Evolutionary conservation across 1,284 basidiomycete genomes (phyloP).

Genomic region (Irpex sp.): DNA sequence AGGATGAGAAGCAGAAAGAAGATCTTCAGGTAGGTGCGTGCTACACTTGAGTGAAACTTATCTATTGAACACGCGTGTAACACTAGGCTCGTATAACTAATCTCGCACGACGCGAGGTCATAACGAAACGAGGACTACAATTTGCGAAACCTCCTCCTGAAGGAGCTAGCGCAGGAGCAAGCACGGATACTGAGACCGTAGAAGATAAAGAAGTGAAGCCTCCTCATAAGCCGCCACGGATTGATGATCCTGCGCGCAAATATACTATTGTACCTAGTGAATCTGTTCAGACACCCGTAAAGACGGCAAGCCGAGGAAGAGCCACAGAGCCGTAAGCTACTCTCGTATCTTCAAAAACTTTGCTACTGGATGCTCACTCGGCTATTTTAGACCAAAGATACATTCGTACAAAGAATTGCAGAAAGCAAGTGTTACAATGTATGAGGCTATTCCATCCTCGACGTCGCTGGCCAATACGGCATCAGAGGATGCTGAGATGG

Average conservation of each 20-base stretch:
- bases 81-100: neutral
- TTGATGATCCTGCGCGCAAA: constrained; percentile 16
- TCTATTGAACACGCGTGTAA: neutral
- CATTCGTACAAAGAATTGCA: constrained; percentile 48
- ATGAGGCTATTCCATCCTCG: constrained; percentile 58
- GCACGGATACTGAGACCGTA: constrained; percentile 1
- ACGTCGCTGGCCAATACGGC: constrained; percentile 25
- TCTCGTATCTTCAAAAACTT: neutral
- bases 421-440: constrained; percentile 56
- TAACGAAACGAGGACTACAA: neutral
- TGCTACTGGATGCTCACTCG: neutral
- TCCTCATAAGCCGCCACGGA: neutral
- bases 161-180: neutral
- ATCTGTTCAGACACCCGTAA: neutral
- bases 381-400: constrained; percentile 39
- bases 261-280: constrained; percentile 29
- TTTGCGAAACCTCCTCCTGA: neutral
- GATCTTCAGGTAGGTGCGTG: constrained; percentile 48
- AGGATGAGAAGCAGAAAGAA: constrained; percentile 50
- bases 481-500: constrained; percentile 56
- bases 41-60: neutral
- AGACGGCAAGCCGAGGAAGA: neutral
- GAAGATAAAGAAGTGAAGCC: neutral
- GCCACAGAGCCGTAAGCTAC: constrained; percentile 7
- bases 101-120: neutral